Conservation (phyloP, 2,329 filamentous ascomycete species). For the Pseudogymnoascus sp. region DNA sequence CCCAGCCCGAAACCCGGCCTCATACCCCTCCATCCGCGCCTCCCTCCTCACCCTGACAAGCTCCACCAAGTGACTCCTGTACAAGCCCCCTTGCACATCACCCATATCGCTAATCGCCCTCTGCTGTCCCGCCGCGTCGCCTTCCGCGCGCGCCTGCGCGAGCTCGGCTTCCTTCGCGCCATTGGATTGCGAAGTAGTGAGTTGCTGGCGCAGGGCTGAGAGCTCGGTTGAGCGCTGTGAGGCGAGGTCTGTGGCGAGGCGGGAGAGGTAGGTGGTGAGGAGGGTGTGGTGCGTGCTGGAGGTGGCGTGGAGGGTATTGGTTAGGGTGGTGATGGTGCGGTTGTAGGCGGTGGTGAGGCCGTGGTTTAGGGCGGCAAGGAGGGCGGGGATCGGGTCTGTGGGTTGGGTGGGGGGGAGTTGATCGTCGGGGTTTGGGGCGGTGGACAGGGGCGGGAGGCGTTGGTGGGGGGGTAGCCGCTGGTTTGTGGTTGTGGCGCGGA, state of each 20-base stretch:
- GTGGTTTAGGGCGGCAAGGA: background rate
- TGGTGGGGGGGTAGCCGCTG: background rate
- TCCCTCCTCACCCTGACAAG: background rate
- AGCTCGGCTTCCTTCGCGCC: background rate
- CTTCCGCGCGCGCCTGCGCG: background rate
- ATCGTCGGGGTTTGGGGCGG: background rate
- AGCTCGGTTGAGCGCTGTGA: background rate
- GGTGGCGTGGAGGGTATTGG: background rate
- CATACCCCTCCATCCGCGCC: background rate
- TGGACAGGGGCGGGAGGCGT: background rate
- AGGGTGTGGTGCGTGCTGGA: background rate
- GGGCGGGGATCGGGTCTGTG: background rate
- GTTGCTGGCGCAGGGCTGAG: background rate
- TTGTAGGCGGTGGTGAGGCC: background rate
- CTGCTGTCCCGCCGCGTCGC: background rate
- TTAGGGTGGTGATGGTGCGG: background rate
- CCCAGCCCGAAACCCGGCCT: background rate
- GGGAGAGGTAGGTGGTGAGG: background rate
- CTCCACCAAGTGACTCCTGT: background rate
- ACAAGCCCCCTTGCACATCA: background rate
- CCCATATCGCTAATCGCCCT: background rate
- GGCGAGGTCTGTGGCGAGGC: background rate
- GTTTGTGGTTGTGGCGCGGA: background rate
- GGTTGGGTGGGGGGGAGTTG: background rate
- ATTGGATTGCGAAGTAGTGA: background rate